phyloP scores from a whole-genome alignment of 495 filamentous ascomycete species.

The Annulohypoxylon maeteangense region DNA sequence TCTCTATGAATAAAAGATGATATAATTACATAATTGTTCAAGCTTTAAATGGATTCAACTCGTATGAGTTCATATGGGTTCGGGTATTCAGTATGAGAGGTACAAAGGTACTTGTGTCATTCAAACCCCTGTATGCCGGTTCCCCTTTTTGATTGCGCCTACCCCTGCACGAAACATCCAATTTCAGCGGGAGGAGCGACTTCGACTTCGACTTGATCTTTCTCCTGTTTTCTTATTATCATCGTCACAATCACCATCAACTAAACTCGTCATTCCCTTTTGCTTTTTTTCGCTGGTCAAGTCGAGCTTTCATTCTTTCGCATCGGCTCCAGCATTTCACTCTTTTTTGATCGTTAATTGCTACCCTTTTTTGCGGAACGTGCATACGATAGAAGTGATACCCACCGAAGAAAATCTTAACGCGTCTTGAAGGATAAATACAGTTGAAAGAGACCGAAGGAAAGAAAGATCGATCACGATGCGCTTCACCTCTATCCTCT shows the following conservation, averaged over 20 bases:
- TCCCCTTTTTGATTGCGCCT: constrained; percentile 27
- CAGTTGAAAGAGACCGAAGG: constrained; percentile 2
- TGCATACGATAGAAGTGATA: constrained; percentile 3
- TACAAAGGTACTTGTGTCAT: constrained; percentile 12
- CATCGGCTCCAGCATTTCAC: constrained; percentile 25
- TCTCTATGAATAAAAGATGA: background rate
- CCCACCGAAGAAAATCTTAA: constrained; percentile 2
- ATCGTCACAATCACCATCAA: constrained; percentile 12
- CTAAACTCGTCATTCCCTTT: constrained; percentile 33
- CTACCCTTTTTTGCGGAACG: background rate
- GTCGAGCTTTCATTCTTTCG: constrained; percentile 13
- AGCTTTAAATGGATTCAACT: background rate
- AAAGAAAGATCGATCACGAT: constrained; percentile 22
- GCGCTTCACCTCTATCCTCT: constrained; percentile 50
- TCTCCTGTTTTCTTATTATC: constrained; percentile 19
- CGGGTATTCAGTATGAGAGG: background rate
- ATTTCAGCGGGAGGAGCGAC: constrained; percentile 28
- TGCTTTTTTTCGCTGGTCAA: constrained; percentile 19
- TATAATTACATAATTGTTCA: background rate
- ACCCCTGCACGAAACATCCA: constrained; percentile 42
- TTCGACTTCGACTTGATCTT: constrained; percentile 12
- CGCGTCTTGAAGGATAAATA: constrained; percentile 11
- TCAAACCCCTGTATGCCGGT: constrained; percentile 17
- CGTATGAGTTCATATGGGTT: background rate
- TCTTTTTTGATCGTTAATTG: constrained; percentile 23